A percentile compares a stretch with the other conserved stretches of the same genome.
Conservation (phyloP, 176 grass and related monocot genomes). For the Thalia dealbata region DNA sequence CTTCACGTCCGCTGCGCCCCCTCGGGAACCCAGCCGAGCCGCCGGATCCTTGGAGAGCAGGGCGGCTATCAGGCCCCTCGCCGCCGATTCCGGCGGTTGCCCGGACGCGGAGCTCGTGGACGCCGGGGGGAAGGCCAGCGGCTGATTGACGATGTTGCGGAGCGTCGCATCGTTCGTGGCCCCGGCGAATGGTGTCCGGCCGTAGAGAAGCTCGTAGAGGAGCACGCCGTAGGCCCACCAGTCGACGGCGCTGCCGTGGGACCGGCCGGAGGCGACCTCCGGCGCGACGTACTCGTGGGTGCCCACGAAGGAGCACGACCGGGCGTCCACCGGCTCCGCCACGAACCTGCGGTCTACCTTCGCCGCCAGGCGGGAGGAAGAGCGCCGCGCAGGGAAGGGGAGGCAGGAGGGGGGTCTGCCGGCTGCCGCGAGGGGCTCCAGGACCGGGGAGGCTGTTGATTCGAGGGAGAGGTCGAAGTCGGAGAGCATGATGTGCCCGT, state of each 20-base stretch:
- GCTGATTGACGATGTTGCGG: conserved; percentile 60
- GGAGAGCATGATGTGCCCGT: conserved; percentile 98
- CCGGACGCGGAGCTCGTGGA: not conserved
- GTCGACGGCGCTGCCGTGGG: conserved; percentile 77
- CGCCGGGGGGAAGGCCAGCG: conserved; percentile 39
- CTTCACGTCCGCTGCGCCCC: conserved; percentile 75
- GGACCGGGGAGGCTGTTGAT: conserved; percentile 55
- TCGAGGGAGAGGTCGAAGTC: conserved; percentile 96
- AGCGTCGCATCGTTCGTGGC: conserved; percentile 55
- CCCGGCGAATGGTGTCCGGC: conserved; percentile 68
- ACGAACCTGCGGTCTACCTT: conserved; percentile 37
- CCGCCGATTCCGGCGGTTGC: conserved; percentile 16
- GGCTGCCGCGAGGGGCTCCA: conserved; percentile 21
- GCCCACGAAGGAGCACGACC: conserved; percentile 83
- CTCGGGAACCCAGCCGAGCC: conserved; percentile 39
- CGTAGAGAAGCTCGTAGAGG: conserved; percentile 84
- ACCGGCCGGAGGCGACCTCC: conserved; percentile 59
- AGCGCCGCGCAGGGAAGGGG: conserved; percentile 26
- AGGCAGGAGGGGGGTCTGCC: conserved; percentile 34
- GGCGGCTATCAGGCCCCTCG: conserved; percentile 54
- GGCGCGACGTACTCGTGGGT: conserved; percentile 95
- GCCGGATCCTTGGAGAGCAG: conserved; percentile 74
- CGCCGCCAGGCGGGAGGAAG: not conserved
- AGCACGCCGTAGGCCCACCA: conserved; percentile 99
- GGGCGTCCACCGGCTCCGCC: conserved; percentile 67